Percentiles rank a stretch among this genome's conserved stretches.
phyloP scores from a whole-genome alignment of 768 basidiomycete genomes.

The Boletus pseudopeckii region DNA sequence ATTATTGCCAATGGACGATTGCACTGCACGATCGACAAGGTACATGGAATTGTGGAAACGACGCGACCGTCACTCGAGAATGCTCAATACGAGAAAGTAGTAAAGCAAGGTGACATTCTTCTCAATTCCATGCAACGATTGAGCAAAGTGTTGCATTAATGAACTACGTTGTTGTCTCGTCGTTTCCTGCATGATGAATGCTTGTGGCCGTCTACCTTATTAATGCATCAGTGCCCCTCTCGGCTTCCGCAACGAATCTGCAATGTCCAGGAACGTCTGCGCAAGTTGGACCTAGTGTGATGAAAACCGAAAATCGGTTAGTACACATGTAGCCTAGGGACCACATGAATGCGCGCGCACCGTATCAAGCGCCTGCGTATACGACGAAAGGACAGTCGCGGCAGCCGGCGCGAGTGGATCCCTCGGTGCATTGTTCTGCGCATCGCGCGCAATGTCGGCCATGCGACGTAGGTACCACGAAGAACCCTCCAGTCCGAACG shows the following conservation, averaged over 20 bases:
- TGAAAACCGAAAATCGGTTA: not conserved
- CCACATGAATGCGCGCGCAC: constrained; percentile 24
- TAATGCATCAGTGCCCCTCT: constrained; percentile 45
- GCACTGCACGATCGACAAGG: too few relatives aligned
- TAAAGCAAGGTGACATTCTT: too few relatives aligned
- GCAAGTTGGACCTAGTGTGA: constrained; percentile 46
- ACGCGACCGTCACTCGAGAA: too few relatives aligned
- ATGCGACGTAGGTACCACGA: constrained; percentile 40
- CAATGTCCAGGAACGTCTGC: constrained; percentile 55
- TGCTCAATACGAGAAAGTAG: too few relatives aligned
- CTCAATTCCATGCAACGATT: too few relatives aligned
- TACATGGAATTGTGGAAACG: too few relatives aligned
- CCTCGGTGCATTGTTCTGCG: constrained; percentile 42
- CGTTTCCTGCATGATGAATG: too few relatives aligned
- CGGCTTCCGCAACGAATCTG: constrained; percentile 55
- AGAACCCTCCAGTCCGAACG: constrained; percentile 41
- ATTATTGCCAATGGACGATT: too few relatives aligned
- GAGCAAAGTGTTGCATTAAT: too few relatives aligned
- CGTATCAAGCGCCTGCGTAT: constrained; percentile 48
- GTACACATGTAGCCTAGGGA: too few relatives aligned
- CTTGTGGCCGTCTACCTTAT: too few relatives aligned
- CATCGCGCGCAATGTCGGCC: constrained; percentile 48
- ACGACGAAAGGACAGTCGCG: constrained; percentile 42
- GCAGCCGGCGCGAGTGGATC: constrained; percentile 36
- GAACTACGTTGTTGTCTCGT: too few relatives aligned